These are phyloP conservation scores for Simplicillium sp. DNA, from an alignment of 2,329 filamentous ascomycete genomes.

Conservation along the genomic window DNA sequence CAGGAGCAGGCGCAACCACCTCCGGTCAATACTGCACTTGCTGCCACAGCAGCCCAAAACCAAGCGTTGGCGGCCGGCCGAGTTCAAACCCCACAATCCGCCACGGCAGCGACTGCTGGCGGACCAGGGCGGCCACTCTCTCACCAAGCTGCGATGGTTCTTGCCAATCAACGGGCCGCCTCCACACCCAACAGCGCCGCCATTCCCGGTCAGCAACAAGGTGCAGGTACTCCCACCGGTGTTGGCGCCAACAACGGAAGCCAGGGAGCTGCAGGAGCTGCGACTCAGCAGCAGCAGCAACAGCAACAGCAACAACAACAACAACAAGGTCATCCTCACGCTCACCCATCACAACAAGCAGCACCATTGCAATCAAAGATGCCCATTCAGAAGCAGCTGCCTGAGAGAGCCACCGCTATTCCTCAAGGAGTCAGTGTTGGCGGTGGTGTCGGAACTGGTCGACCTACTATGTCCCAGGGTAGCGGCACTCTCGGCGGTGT, in stretches of 20 bases:
- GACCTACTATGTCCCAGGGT: conserved; percentile 79
- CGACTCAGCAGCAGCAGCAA: conserved; percentile 12
- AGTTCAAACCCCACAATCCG: conserved; percentile 39
- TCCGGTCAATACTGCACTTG: conserved; percentile 39
- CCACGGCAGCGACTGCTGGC: conserved; percentile 26
- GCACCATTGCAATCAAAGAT: conserved; percentile 51
- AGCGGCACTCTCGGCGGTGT: conserved; percentile 69
- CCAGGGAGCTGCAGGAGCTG: conserved; percentile 9
- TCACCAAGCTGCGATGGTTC: conserved; percentile 39
- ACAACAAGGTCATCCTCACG: conserved; percentile 35
- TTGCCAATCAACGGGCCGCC: conserved; percentile 33
- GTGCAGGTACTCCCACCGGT: conserved; percentile 18
- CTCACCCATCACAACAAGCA: conserved; percentile 36
- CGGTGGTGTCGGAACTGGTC: conserved; percentile 50
- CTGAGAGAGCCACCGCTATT: conserved; percentile 54
- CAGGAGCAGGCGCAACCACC: conserved; percentile 26
- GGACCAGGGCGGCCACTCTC: conserved; percentile 32
- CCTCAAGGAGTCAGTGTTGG: conserved; percentile 65
- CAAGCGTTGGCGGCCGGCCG: conserved; percentile 39
- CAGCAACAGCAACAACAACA: conserved; percentile 13
- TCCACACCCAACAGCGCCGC: conserved; percentile 22
- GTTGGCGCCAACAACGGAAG: conserved; percentile 21
- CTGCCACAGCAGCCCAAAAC: conserved; percentile 30
- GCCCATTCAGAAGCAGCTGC: conserved; percentile 73
- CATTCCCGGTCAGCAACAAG: conserved; percentile 19